Conservation (phyloP, 2,329 filamentous ascomycete genomes). For the Alternaria arbusti region DNA sequence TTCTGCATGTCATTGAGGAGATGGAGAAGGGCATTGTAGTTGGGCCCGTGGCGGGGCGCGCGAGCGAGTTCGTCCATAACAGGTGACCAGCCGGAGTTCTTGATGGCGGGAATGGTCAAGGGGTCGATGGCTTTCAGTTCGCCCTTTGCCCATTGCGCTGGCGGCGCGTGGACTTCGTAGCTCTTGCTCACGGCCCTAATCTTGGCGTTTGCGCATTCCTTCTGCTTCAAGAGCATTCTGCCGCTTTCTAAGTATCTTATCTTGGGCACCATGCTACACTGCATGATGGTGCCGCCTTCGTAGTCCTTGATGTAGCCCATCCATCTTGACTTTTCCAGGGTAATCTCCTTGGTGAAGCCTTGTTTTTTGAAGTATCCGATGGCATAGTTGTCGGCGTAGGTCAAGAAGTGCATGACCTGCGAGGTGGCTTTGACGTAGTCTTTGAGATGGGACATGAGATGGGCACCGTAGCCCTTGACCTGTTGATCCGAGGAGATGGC, state of each 20-base stretch:
- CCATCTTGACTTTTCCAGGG: slow-evolving; percentile 86
- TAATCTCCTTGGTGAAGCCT: slow-evolving; percentile 98
- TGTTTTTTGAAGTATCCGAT: slow-evolving; percentile 99
- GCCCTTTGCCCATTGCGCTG: slow-evolving; percentile 82
- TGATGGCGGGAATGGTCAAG: slow-evolving; percentile 85
- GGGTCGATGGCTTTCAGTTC: slow-evolving; percentile 74
- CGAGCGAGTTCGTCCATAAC: slow-evolving; percentile 98
- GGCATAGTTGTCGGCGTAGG: slow-evolving; percentile 98
- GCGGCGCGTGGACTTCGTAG: slow-evolving; percentile 84
- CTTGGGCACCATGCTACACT: slow-evolving; percentile 94
- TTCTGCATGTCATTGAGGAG: slow-evolving; percentile 96
- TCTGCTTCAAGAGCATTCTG: slow-evolving; percentile 95
- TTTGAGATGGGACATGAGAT: slow-evolving; percentile 97
- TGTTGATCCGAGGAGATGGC: slow-evolving; percentile 97
- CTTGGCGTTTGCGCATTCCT: slow-evolving; percentile 92
- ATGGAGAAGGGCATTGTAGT: slow-evolving; percentile 92
- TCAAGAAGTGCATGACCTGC: slow-evolving; percentile 97
- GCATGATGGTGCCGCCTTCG: slow-evolving; percentile 98
- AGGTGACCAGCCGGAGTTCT: slow-evolving; percentile 88
- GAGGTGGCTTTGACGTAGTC: slow-evolving; percentile 97
- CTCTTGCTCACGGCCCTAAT: slow-evolving; percentile 89
- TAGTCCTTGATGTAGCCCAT: slow-evolving; percentile 99
- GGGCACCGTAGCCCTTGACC: slow-evolving; percentile 97
- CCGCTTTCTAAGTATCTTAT: slow-evolving; percentile 93
- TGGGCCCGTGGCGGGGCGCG: slow-evolving; percentile 92